Evolutionary conservation across 495 filamentous ascomycete species (phyloP).

Genomic region (Letharia columbiana): DNA sequence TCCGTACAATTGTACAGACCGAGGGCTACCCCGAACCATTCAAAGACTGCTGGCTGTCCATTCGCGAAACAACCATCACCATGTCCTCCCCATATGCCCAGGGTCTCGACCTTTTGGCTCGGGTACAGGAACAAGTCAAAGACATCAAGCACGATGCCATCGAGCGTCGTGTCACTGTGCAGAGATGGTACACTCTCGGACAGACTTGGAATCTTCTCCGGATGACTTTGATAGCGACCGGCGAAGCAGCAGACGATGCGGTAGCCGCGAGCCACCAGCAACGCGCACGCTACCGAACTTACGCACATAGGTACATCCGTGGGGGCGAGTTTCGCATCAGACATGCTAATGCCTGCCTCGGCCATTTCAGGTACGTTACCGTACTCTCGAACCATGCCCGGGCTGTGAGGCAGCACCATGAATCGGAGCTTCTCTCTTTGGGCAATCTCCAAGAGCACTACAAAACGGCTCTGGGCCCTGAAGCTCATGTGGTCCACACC

Average conservation of each 20-base stretch:
- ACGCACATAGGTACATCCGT: not conserved
- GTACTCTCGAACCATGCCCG: not conserved
- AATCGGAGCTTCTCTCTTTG: not conserved
- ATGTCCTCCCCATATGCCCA: not conserved
- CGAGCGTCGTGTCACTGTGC: not conserved
- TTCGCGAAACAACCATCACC: not conserved
- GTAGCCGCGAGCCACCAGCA: not conserved
- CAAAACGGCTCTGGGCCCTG: not conserved
- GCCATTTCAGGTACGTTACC: not conserved
- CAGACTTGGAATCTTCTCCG: not conserved
- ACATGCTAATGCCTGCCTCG: not conserved
- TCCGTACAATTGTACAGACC: not conserved
- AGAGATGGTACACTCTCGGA: not conserved
- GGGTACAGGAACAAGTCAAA: not conserved
- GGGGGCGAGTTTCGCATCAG: not conserved
- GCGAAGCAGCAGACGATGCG: not conserved
- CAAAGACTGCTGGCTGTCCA: not conserved
- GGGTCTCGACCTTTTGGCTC: not conserved
- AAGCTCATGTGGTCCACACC: not conserved
- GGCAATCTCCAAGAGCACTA: not conserved
- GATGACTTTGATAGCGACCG: not conserved
- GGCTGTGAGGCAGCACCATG: not conserved
- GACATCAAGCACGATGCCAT: not conserved
- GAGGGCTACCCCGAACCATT: not conserved
- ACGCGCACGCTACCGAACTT: not conserved